Base-by-base conservation (phyloP, 2,329 filamentous ascomycete species). In the Trichophyton rubrum region DNA sequence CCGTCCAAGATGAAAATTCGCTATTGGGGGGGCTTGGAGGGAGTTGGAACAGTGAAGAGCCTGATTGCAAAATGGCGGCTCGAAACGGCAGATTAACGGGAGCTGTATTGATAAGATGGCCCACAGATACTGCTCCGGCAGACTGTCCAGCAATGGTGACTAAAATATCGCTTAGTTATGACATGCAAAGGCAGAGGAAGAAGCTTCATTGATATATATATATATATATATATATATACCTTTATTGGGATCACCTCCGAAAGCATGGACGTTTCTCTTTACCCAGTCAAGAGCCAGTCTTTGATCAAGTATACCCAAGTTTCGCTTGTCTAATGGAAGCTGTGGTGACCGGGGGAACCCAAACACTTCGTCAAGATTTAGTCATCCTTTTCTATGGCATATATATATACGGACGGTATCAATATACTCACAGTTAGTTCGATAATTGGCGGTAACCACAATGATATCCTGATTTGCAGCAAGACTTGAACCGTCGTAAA, bases 241-340 rank as follows among this genome's bases (percentile, higher is more conserved):
- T 13, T 74, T 72, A 2, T 72, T 68, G 2, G 75, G 70, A 66
- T 83, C 77, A 11, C 82, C 82, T 8, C 82, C 81, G 64, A 84
- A 84, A 8, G 75, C 68, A 64, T 78, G 70, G 59, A 83, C 82
- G 62, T 82, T 72, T 47, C 77, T 67, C 60, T 80, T 75, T 3
- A 85, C 75, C 82, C 82, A 85, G 65, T 83, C 72, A 7, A 85
- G 70, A 30, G 80, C 80, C n/a, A 82, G 72, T 9, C 79, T 74
- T 66, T 85, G 82, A 62, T 84, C 81, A 59, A 77, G 72, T 0
- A 82, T 69, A 2, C 75, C 80, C 9, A 89, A 71, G 67, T 91
- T 92, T 2, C 84, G 53, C 22, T 57, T 3, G 24, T 49, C 40
- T 13, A 49, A 15, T 9, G 59, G 59, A 13, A 60, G 49, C 35